phyloP scores from a whole-genome alignment of 2,329 filamentous ascomycete genomes.

The Claviceps pusilla region DNA sequence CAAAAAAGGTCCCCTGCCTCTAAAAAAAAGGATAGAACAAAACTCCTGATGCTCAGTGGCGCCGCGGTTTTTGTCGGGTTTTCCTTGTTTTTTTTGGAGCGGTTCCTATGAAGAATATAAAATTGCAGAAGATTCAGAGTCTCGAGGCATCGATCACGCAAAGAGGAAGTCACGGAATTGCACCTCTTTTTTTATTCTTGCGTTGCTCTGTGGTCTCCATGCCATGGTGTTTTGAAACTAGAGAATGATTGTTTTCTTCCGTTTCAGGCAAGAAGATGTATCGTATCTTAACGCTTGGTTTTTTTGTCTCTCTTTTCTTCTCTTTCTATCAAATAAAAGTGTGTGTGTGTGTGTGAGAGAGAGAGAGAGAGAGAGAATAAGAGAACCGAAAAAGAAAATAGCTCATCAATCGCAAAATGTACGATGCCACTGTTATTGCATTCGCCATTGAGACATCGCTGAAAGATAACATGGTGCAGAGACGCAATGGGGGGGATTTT shows the following conservation, averaged over 20 bases:
- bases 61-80: conserved; percentile 1
- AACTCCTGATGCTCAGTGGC: conserved; percentile 3
- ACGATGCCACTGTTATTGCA: neutral
- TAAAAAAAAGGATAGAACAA: neutral
- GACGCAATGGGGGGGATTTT: neutral
- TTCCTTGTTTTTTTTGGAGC: neutral
- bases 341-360: neutral
- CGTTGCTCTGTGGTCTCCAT: conserved; percentile 45
- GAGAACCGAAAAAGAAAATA: neutral
- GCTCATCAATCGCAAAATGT: neutral
- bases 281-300: conserved; percentile 44
- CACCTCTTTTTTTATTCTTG: conserved; percentile 30
- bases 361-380: no score
- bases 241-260: neutral
- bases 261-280: conserved; percentile 40
- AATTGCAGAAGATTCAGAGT: neutral
- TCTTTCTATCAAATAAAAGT: neutral
- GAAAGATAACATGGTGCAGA: neutral
- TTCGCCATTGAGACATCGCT: neutral
- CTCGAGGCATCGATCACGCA: neutral
- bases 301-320: neutral
- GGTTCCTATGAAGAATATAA: neutral
- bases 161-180: neutral
- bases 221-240: conserved; percentile 25
- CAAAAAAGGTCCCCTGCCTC: conserved; percentile 12